These are phyloP conservation scores for Reutealis trisperma DNA, from an alignment of 345 rosid species.

Conservation along the genomic window DNA sequence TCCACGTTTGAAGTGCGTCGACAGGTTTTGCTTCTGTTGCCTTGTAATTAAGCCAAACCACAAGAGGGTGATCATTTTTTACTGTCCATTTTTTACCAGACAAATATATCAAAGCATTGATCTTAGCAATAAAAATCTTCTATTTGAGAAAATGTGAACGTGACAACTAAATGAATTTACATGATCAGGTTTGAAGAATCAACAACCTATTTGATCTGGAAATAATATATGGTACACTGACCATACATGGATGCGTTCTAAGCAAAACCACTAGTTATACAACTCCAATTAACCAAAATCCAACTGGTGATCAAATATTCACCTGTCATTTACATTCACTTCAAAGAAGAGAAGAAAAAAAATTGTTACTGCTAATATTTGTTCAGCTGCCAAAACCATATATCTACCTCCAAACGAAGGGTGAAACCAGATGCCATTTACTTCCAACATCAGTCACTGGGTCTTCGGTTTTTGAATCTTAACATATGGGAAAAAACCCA, in stretches of 20 bases:
- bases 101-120: no score
- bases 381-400: conserved; percentile 16
- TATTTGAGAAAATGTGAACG: no score
- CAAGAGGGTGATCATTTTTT: no score
- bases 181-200: neutral
- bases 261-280: conserved; percentile 16
- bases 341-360: neutral
- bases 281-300: conserved; percentile 17
- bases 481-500: conserved; percentile 76
- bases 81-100: no score
- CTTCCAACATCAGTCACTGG: conserved; percentile 13
- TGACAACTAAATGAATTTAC: neutral
- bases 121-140: no score
- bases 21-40: no score
- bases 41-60: no score
- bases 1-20: no score
- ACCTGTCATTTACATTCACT: conserved; percentile 20
- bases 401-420: neutral
- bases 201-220: neutral
- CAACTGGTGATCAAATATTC: conserved; percentile 5
- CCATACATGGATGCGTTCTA: neutral
- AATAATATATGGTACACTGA: neutral
- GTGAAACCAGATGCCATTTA: neutral
- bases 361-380: conserved; percentile 1
- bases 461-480: conserved; percentile 74